Percentiles rank a stretch among this genome's conserved stretches.
phyloP scores from a whole-genome alignment of 495 filamentous ascomycete genomes.

The Penicillium simplicissimum region DNA sequence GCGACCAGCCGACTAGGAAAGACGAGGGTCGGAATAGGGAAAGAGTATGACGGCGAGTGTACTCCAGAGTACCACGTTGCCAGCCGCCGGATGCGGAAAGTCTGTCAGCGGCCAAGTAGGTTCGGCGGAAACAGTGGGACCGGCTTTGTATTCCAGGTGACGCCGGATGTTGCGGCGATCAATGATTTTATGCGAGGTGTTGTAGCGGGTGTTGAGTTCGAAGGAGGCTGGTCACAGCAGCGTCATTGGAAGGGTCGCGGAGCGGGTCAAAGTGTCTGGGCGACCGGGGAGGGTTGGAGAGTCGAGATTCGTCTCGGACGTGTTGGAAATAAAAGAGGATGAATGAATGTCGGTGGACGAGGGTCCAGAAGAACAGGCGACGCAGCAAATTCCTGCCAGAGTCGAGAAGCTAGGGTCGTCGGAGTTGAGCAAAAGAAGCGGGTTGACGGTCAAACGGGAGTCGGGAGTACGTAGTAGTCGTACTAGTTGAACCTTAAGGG shows the following conservation, averaged over 20 bases:
- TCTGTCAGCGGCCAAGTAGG: constrained; percentile 14
- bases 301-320: not conserved
- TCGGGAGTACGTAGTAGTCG: constrained; percentile 7
- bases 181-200: constrained; percentile 7
- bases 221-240: constrained; percentile 5
- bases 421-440: constrained; percentile 11
- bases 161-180: constrained; percentile 1
- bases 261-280: not conserved
- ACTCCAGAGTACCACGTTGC: constrained; percentile 41
- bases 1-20: constrained; percentile 1
- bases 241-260: constrained; percentile 13
- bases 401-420: constrained; percentile 6
- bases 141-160: constrained; percentile 9
- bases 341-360: constrained; percentile 19
- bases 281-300: not conserved
- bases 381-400: constrained; percentile 9
- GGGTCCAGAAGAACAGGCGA: constrained; percentile 5
- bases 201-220: not conserved
- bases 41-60: constrained; percentile 30
- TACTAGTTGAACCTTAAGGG: constrained; percentile 15
- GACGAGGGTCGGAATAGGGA: constrained; percentile 15
- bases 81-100: constrained; percentile 47
- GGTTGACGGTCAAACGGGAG: constrained; percentile 9
- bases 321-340: not conserved
- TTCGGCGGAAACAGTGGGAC: constrained; percentile 13